Percentiles rank a stretch among this genome's conserved stretches.
These are phyloP conservation scores for Cronartium quercuum DNA, from an alignment of 1,284 basidiomycete species.

Conservation along the genomic window DNA sequence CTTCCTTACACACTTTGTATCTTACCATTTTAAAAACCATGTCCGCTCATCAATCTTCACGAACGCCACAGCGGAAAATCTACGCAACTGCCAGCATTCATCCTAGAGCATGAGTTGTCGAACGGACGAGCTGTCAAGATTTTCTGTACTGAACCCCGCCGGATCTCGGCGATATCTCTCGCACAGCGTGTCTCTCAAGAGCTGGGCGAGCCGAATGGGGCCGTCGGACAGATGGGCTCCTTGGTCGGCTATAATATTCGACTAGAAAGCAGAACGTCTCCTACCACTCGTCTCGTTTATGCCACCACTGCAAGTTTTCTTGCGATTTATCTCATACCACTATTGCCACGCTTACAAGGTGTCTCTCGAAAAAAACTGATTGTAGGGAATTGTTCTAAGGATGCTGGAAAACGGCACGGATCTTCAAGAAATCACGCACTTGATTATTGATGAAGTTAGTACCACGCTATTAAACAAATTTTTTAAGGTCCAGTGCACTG, in stretches of 20 bases:
- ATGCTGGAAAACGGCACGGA: conserved; percentile 86
- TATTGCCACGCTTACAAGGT: conserved; percentile 40
- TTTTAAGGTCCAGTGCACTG: neutral
- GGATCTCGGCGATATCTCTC: conserved; percentile 94
- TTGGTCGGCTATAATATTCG: conserved; percentile 93
- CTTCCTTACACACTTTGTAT: neutral
- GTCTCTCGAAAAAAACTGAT: conserved; percentile 43
- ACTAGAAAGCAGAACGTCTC: conserved; percentile 63
- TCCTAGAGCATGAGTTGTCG: conserved; percentile 82
- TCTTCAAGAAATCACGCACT: conserved; percentile 87
- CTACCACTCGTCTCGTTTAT: conserved; percentile 54
- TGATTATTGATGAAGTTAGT: conserved; percentile 76
- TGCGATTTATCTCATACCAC: neutral
- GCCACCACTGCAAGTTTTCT: conserved; percentile 58
- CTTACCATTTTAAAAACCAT: neutral
- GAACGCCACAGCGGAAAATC: conserved; percentile 72
- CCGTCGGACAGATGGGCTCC: conserved; percentile 72
- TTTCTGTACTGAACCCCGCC: conserved; percentile 89
- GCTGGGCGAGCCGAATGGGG: conserved; percentile 74
- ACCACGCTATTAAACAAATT: neutral
- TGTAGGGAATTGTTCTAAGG: conserved; percentile 89
- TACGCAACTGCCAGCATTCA: conserved; percentile 90
- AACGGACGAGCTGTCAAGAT: conserved; percentile 81
- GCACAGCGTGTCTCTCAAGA: conserved; percentile 92
- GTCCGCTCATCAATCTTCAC: neutral